Base-by-base conservation (phyloP, 805 yeast species). In the Barnettozyma sp. region DNA sequence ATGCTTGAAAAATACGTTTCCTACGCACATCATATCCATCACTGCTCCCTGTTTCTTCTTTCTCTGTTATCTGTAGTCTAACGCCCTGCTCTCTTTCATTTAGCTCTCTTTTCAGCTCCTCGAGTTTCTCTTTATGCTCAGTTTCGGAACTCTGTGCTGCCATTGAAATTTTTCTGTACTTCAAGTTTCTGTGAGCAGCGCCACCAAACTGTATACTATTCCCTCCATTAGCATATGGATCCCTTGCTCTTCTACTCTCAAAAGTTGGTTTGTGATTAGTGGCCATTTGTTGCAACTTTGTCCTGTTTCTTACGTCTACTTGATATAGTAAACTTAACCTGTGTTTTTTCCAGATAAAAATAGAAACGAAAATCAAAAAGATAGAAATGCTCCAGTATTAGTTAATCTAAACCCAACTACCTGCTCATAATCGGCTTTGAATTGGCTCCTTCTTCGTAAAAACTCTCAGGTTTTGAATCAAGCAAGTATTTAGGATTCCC, bases 241-340 rank as follows among this genome's bases (percentile, higher is more conserved):
- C 61, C 33, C 66, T 60, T 1, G 71, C 74, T 35, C 78, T 78
- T 47, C 74, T 66, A 14, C 82, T 81, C 43, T 78, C 84, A 43
- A 78, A 66, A 6, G 82, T 78, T 0, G 84, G 83, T 51, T 81
- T 68, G 49, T 76, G 82, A 8, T 82, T 81, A 4, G 83, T 73
- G 0, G 84, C 75, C 85, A 78, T 78, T 15, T 26, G 4, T 16
- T 17, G n/a, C 30, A 20, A 8, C n/a, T 20, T 29, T 29, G 11
- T 29, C n/a, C 5, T 12, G 19, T 29, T 10, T n/a, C 4, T 6
- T 18, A 20, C 7, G 13, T 10, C 17, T 9, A 11, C 18, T 17
- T n/a, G n/a, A n/a, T n/a, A n/a, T n/a, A n/a, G n/a, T n/a, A n/a
- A n/a, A n/a, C n/a, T n/a, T n/a, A n/a, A n/a, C n/a, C 13, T 25